Percentiles rank a stretch among this genome's conserved stretches.
phyloP scores from a whole-genome alignment of 2,329 filamentous ascomycete species.

The Mollisiaceae sp. region DNA sequence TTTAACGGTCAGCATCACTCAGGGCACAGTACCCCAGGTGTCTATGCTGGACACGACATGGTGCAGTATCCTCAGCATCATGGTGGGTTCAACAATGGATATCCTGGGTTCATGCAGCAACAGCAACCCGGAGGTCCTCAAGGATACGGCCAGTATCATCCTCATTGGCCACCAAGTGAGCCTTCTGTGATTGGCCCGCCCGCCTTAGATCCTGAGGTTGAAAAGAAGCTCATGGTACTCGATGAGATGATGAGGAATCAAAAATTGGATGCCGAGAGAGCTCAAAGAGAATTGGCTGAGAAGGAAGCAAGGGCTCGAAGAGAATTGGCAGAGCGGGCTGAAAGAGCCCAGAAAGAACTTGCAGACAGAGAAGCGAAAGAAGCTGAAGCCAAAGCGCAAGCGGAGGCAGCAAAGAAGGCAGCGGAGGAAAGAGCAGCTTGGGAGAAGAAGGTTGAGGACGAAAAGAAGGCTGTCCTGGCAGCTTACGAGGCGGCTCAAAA shows the following conservation, averaged over 20 bases:
- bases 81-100: conserved; percentile 30
- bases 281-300: conserved; percentile 52
- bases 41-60: conserved; percentile 38
- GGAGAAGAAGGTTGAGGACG: conserved; percentile 43
- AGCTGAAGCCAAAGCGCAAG: conserved; percentile 49
- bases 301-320: conserved; percentile 42
- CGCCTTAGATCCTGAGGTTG: conserved; percentile 39
- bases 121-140: conserved; percentile 29
- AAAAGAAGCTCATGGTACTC: conserved; percentile 65
- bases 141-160: conserved; percentile 34
- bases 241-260: conserved; percentile 58
- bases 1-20: conserved; percentile 46
- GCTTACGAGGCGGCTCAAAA: conserved; percentile 37
- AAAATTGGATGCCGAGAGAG: conserved; percentile 52
- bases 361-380: conserved; percentile 46
- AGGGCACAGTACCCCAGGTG: conserved; percentile 34
- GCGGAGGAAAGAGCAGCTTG: conserved; percentile 48
- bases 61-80: conserved; percentile 42
- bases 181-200: conserved; percentile 29
- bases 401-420: conserved; percentile 54
- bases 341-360: conserved; percentile 51
- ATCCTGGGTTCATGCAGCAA: conserved; percentile 32
- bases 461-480: conserved; percentile 47
- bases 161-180: conserved; percentile 36
- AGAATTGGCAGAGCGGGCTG: conserved; percentile 49